Evolutionary conservation across 352 stramenopile genomes (phyloP).

Genomic region (Elongisporangium anandrum): DNA sequence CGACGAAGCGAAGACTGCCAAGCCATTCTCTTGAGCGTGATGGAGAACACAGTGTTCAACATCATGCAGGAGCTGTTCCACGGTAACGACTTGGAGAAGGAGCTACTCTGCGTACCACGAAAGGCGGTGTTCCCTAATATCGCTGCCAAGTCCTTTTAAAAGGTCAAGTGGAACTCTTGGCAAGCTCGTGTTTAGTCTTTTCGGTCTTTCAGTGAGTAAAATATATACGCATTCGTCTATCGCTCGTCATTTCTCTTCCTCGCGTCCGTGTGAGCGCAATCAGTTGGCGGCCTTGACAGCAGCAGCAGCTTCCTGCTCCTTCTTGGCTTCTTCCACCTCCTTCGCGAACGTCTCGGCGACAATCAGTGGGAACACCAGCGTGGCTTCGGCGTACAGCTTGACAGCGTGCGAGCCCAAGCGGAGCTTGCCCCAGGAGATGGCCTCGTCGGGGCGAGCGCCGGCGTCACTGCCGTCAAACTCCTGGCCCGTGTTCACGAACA

Average conservation of each 20-base stretch:
- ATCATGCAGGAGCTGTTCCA: constrained; percentile 82
- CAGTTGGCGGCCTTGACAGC: constrained; percentile 11
- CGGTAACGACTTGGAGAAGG: constrained; percentile 51
- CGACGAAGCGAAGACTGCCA: constrained; percentile 61
- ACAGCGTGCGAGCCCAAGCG: constrained; percentile 92
- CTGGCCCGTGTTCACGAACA: constrained; percentile 99
- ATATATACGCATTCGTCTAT: background rate
- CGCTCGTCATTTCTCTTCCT: background rate
- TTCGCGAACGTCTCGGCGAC: constrained; percentile 99
- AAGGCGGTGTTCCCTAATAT: constrained; percentile 45
- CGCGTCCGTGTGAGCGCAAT: background rate
- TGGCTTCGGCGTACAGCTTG: constrained; percentile 97
- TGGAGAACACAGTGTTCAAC: constrained; percentile 83
- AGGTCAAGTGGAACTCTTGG: background rate
- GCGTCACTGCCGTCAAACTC: constrained; percentile 98
- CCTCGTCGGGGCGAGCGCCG: constrained; percentile 96
- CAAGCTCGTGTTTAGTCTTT: background rate
- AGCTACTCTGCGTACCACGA: constrained; percentile 61
- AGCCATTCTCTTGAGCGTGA: constrained; percentile 44
- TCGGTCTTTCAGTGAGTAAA: background rate
- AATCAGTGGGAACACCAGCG: constrained; percentile 98
- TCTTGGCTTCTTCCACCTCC: constrained; percentile 71
- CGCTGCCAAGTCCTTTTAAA: constrained; percentile 10
- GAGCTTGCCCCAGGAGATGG: constrained; percentile 99
- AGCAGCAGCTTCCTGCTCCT: constrained; percentile 16